phyloP scores from a whole-genome alignment of 257 asterid genomes.

The Ajuga chamaepitys region DNA sequence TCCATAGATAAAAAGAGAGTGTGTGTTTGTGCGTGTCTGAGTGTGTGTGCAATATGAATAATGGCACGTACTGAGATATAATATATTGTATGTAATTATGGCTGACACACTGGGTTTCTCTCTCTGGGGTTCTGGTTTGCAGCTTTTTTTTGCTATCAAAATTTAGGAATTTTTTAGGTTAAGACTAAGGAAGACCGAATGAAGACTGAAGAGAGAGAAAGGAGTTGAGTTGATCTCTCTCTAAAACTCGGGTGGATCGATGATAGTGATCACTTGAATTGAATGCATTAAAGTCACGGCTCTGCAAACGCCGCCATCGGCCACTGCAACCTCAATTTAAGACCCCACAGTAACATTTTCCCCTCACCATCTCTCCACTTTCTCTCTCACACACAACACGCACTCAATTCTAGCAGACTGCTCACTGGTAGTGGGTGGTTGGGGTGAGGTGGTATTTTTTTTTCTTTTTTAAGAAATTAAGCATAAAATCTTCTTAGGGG shows the following conservation, averaged over 20 bases:
- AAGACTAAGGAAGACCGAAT: background rate
- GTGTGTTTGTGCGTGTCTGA: background rate
- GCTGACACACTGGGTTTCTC: constrained; percentile 24
- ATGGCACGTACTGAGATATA: background rate
- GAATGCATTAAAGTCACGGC: constrained; percentile 65
- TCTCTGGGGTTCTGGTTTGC: constrained; percentile 24
- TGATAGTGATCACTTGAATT: constrained; percentile 17
- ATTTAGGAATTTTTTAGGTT: constrained; percentile 29
- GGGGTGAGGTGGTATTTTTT: no score
- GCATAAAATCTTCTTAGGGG: no score
- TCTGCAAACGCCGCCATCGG: constrained; percentile 97
- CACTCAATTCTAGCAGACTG: background rate
- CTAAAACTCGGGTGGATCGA: background rate
- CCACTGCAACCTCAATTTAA: constrained; percentile 70
- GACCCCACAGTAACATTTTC: constrained; percentile 26
- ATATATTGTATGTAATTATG: background rate
- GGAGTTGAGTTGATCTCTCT: background rate
- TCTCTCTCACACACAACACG: constrained; percentile 17
- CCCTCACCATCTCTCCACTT: constrained; percentile 16
- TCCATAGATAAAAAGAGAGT: constrained; percentile 31
- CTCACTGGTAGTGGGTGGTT: no score
- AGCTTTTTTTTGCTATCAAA: constrained; percentile 27
- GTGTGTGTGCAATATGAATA: constrained; percentile 8
- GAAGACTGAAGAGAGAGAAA: background rate
- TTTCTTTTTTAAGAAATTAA: no score